These are phyloP conservation scores for Fomes fomentarius DNA, from an alignment of 1,284 basidiomycete genomes.

Conservation along the genomic window DNA sequence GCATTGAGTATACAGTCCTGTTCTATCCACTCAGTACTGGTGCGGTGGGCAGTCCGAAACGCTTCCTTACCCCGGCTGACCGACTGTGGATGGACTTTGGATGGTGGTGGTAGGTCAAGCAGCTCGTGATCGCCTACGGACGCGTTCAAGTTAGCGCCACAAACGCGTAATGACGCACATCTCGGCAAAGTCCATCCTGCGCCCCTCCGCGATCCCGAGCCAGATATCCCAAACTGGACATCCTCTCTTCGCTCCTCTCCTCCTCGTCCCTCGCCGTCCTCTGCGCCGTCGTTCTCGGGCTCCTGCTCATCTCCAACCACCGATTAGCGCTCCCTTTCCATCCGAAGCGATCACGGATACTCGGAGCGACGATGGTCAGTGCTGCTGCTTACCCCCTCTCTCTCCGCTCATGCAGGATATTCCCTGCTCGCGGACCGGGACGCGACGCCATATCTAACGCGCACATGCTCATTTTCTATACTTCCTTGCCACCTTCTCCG, in stretches of 20 bases:
- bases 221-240: not conserved
- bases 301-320: not conserved
- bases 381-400: not conserved
- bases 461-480: not conserved
- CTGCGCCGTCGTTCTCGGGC: not conserved
- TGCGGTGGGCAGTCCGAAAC: too few species aligned
- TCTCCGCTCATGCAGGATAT: not conserved
- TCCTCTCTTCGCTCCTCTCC: not conserved
- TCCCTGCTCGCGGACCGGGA: not conserved
- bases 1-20: too few species aligned
- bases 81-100: too few species aligned
- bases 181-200: conserved; percentile 4
- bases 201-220: not conserved
- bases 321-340: not conserved
- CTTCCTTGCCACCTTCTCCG: not conserved
- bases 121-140: too few species aligned
- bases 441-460: not conserved
- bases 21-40: too few species aligned
- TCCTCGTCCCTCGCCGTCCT: not conserved
- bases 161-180: conserved; percentile 5
- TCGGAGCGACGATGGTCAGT: not conserved
- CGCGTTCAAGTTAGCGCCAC: not conserved
- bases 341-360: not conserved
- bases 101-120: too few species aligned
- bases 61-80: too few species aligned